Evolutionary conservation across 164 flowering plant species (phyloP).

Genomic region (Tetracentron sinense): DNA sequence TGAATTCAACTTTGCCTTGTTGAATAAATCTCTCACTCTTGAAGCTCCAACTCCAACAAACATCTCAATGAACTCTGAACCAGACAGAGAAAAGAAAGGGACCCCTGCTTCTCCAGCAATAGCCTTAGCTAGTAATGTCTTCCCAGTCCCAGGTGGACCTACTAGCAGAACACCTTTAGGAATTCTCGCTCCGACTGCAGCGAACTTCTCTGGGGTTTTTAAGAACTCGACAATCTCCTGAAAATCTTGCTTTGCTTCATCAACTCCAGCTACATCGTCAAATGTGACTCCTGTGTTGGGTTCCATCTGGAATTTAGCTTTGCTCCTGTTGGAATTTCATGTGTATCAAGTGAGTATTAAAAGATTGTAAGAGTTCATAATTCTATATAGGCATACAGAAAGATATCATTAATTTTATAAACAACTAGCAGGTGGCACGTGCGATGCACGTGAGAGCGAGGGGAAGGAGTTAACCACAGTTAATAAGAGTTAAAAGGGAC

Average conservation of each 20-base stretch:
- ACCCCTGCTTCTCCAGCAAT: conserved; percentile 83
- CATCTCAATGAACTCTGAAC: conserved; percentile 74
- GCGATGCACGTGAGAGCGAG: no score
- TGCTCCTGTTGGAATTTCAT: conserved; percentile 33
- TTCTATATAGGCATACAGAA: neutral
- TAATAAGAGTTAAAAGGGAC: no score
- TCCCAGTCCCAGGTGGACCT: conserved; percentile 79
- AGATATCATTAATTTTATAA: no score
- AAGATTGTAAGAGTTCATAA: neutral
- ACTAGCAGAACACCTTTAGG: conserved; percentile 67
- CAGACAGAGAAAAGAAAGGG: conserved; percentile 67
- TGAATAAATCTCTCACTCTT: conserved; percentile 69
- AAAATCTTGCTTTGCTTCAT: conserved; percentile 75
- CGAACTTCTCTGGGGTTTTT: conserved; percentile 56
- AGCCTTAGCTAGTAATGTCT: conserved; percentile 67
- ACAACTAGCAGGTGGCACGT: no score
- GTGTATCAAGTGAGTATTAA: no score
- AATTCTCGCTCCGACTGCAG: conserved; percentile 58
- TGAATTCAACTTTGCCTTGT: conserved; percentile 52
- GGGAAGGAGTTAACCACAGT: no score
- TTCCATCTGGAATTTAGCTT: conserved; percentile 71
- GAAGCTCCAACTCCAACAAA: conserved; percentile 79
- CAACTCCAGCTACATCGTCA: conserved; percentile 74
- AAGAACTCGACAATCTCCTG: conserved; percentile 66
- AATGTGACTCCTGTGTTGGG: conserved; percentile 77